These are phyloP conservation scores for Bremia lactucae DNA, from an alignment of 352 stramenopile genomes.

Conservation along the genomic window DNA sequence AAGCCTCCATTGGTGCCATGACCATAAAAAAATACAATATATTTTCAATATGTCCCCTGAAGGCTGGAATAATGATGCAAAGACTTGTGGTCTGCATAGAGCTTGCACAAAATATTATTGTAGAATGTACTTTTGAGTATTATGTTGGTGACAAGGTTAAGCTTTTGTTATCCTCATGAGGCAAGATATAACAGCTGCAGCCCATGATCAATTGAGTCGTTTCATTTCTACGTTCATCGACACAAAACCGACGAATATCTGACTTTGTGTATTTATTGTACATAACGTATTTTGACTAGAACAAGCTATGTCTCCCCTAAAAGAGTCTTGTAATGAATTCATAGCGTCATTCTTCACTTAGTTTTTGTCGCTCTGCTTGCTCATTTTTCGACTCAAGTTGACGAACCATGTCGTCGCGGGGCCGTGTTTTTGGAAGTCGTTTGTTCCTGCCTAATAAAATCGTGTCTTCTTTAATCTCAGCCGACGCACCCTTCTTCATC, in stretches of 20 bases:
- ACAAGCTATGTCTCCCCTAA: too few relatives aligned
- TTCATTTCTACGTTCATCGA: slow-evolving; percentile 11
- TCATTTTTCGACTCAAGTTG: slow-evolving; percentile 9
- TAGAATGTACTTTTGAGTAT: too few relatives aligned
- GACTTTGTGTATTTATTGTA: too few relatives aligned
- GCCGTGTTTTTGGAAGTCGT: slow-evolving; percentile 16
- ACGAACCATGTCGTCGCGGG: slow-evolving; percentile 13
- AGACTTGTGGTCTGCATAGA: slow-evolving; percentile 93
- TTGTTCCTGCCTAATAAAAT: slow-evolving; percentile 38
- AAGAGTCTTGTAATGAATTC: too few relatives aligned
- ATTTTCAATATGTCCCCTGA: slow-evolving; percentile 71
- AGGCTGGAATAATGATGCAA: slow-evolving; percentile 78
- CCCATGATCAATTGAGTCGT: slow-evolving; percentile 28
- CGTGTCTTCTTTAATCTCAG: slow-evolving; percentile 47
- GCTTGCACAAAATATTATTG: too few relatives aligned
- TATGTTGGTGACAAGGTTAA: too few relatives aligned
- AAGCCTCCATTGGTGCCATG: slow-evolving; percentile 78
- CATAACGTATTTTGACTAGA: too few relatives aligned
- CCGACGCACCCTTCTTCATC: slow-evolving; percentile 54
- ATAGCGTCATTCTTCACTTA: too few relatives aligned
- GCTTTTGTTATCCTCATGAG: too few relatives aligned
- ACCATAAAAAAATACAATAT: slow-evolving; percentile 84
- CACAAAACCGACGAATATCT: too few relatives aligned
- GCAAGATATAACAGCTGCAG: slow-evolving; percentile 44
- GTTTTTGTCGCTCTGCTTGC: slow-evolving; percentile 6